These are phyloP conservation scores for Closterium sp. DNA, from an alignment of 139 green algal species.

Conservation along the genomic window DNA sequence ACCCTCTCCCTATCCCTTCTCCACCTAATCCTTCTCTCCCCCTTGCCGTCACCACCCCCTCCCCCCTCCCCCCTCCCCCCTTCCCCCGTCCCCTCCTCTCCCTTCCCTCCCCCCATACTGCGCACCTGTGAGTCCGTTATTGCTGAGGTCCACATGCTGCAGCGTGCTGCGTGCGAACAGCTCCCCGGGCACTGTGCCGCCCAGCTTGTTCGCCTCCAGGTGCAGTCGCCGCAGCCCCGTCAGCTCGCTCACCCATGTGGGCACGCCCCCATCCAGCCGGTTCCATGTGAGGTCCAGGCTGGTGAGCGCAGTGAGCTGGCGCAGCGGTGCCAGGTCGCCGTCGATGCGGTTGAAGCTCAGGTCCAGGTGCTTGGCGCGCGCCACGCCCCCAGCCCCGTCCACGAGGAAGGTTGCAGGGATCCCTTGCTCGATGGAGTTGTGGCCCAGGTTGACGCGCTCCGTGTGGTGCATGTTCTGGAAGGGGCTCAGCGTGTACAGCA, in stretches of 20 bases:
- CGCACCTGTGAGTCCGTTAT: conserved; percentile 11
- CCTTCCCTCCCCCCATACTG: not conserved
- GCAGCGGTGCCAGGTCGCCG: no score
- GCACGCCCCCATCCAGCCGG: not conserved
- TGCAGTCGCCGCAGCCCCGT: no score
- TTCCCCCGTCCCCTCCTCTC: no score
- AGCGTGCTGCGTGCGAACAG: not conserved
- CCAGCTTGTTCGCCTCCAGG: not conserved
- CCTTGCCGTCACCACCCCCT: no score
- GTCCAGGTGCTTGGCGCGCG: no score
- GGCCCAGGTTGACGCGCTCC: not conserved
- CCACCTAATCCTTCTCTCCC: no score
- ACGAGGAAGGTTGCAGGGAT: not conserved
- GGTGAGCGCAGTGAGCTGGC: not conserved
- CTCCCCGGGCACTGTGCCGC: not conserved
- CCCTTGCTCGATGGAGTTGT: not conserved
- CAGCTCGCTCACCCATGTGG: not conserved
- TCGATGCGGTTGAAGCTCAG: no score
- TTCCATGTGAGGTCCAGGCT: conserved; percentile 25
- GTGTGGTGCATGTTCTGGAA: not conserved
- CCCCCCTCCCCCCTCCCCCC: no score
- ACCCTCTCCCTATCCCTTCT: no score
- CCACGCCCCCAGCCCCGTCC: no score
- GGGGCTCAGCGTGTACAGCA: not conserved
- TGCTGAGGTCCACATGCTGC: not conserved